Conservation (phyloP, 768 basidiomycete genomes). For the Suillus bovinus region DNA sequence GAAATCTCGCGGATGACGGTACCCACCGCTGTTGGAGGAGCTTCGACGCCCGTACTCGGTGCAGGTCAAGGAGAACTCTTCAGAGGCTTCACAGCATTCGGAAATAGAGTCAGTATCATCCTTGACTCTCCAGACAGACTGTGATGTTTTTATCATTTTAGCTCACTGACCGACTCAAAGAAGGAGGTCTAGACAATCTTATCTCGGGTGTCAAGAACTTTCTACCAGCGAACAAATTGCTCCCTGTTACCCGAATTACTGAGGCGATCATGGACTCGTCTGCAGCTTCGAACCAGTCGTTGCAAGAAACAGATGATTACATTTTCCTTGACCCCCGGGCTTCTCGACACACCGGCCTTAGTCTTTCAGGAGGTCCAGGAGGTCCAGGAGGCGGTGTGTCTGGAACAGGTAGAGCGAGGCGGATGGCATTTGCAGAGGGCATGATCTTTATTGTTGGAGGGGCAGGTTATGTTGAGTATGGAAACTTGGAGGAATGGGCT, state of each 20-base stretch:
- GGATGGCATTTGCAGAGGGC: slow-evolving; percentile 85
- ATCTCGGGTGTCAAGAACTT: slow-evolving; percentile 99
- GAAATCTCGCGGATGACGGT: slow-evolving; percentile 94
- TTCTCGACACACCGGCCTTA: slow-evolving; percentile 55
- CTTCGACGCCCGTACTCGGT: slow-evolving; percentile 67
- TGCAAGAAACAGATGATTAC: slow-evolving; percentile 96
- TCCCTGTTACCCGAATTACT: slow-evolving; percentile 88
- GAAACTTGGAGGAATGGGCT: slow-evolving; percentile 95
- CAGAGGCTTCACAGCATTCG: slow-evolving; percentile 90
- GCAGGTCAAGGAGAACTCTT: slow-evolving; percentile 83
- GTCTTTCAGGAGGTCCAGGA: slow-evolving; percentile 46
- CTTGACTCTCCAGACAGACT: neutral
- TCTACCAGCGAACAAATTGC: slow-evolving; percentile 90
- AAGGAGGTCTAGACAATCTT: slow-evolving; percentile 94
- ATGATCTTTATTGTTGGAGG: slow-evolving; percentile 96
- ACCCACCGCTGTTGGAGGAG: slow-evolving; percentile 58
- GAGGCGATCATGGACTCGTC: slow-evolving; percentile 99
- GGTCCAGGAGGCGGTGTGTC: slow-evolving; percentile 41
- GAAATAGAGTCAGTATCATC: slow-evolving; percentile 67
- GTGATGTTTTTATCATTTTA: slow-evolving; percentile 32
- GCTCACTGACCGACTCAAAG: slow-evolving; percentile 92
- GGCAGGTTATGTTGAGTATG: slow-evolving; percentile 96
- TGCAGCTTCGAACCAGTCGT: slow-evolving; percentile 87
- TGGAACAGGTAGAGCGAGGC: slow-evolving; percentile 41
- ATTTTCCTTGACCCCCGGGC: slow-evolving; percentile 91